Evolutionary conservation across 352 stramenopile genomes (phyloP).

Genomic region (Phytophthora megakarya): DNA sequence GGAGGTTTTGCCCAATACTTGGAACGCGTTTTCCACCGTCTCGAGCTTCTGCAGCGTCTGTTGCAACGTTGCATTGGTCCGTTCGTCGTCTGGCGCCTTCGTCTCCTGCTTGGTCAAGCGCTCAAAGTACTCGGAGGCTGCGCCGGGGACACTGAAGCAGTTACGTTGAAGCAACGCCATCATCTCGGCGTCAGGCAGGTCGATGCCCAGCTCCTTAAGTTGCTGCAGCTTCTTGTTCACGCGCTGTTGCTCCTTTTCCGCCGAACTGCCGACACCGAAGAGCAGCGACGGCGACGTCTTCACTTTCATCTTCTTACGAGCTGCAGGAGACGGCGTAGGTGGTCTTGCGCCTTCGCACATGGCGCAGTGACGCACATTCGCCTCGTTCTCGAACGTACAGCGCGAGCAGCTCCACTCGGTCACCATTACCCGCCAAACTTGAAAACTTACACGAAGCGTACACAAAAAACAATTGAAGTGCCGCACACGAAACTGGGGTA

Average conservation of each 20-base stretch:
- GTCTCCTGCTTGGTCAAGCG: slow-evolving; percentile 29
- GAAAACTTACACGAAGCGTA: background rate
- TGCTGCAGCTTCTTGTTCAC: slow-evolving; percentile 75
- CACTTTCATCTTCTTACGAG: slow-evolving; percentile 19
- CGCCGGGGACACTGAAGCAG: slow-evolving; percentile 73
- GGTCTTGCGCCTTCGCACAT: slow-evolving; percentile 53
- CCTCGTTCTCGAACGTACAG: slow-evolving; percentile 80
- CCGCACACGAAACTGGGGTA: too few species aligned
- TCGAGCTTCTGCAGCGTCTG: slow-evolving; percentile 31
- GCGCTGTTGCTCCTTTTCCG: slow-evolving; percentile 60
- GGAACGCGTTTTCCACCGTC: slow-evolving; percentile 23
- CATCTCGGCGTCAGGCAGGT: slow-evolving; percentile 56
- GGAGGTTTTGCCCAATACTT: slow-evolving; percentile 49
- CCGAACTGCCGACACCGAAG: slow-evolving; percentile 62
- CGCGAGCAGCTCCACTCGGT: slow-evolving; percentile 61
- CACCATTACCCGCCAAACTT: slow-evolving; percentile 6
- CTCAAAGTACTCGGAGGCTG: slow-evolving; percentile 82
- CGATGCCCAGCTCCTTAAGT: slow-evolving; percentile 77
- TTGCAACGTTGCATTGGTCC: slow-evolving; percentile 42
- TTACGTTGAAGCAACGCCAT: slow-evolving; percentile 68
- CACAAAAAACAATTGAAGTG: too few species aligned
- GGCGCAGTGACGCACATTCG: slow-evolving; percentile 39
- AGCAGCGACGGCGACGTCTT: slow-evolving; percentile 44
- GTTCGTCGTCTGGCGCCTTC: slow-evolving; percentile 11
- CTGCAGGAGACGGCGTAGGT: background rate